Evolutionary conservation across 441 rosid species (phyloP), one percentile per base, ranked within the genome.

Genomic region (Geranium incanum): DNA sequence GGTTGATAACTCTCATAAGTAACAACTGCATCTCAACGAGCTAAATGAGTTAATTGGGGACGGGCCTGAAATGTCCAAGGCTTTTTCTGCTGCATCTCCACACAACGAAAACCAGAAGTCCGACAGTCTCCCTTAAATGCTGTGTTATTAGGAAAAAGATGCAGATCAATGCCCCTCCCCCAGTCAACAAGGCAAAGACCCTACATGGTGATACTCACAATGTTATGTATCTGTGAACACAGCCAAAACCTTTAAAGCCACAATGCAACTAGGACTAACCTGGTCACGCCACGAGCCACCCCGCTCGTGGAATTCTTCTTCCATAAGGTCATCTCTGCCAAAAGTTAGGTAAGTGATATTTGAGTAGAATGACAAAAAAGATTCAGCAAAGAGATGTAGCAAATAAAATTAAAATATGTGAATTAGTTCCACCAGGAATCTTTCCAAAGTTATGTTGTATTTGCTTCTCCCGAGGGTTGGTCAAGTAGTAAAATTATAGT

Each of bases 171-270:
- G 65, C 92, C 97, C 81, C 89, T 87, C 18, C 98, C 98, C 96
- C 96, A 93, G 75, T 93, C 98, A 57, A 93, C 92, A 70, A 93
- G 93, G 84, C 95, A 93, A 4, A 93, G 95, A 81, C 98, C 97
- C 98, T 91, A 81, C 78, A 71, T 5, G 18, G 76, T 19, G 23
- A 41, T 71, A 78, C 16, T 23, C 45, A 36, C 23, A 75, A 45
- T 23, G 67, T 67, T 52, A 67, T 13, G 60, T 52, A 52, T 52
- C 6, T 52, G 16, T 52, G 60, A 52, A 52, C 5, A 52, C 19
- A 52, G 6, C 6, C 19, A 13, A 52, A 52, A 52, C 19, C 6
- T 52, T 52, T 71, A 43, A 67, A 68, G 55, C 43, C 19, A 15
- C n/a, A 67, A 52, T 67, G 65, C 59, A 38, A 76, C 69, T 16